Percentiles rank a stretch among this genome's conserved stretches.
Evolutionary conservation across 140 eudicot genomes (phyloP).

Genomic region (Ambrosia hybrid): DNA sequence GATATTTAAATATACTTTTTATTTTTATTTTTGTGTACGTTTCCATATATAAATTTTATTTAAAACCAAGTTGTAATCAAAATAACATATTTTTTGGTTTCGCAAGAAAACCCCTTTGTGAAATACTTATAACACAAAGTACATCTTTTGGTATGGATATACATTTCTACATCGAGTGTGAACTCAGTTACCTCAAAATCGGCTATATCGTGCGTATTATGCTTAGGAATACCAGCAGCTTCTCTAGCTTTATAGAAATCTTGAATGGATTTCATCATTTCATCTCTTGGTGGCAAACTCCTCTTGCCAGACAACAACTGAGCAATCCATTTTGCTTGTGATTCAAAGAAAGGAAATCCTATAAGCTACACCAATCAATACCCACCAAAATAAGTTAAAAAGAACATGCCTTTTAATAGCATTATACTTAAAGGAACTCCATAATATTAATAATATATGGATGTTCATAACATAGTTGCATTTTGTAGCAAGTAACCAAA

Average conservation of each 20-base stretch:
- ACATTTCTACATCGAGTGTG: background rate
- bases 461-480: too few relatives aligned
- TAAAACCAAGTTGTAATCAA: too few relatives aligned
- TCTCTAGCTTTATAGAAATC: slow-evolving; percentile 45
- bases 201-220: slow-evolving; percentile 73
- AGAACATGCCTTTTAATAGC: background rate
- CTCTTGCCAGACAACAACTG: slow-evolving; percentile 68
- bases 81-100: too few relatives aligned
- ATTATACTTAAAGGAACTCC: too few relatives aligned
- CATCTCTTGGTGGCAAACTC: slow-evolving; percentile 67
- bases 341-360: slow-evolving; percentile 93
- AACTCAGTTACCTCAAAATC: slow-evolving; percentile 56
- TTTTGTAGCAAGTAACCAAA: background rate
- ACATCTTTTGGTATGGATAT: too few relatives aligned
- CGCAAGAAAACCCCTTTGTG: too few relatives aligned
- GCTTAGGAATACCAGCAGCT: slow-evolving; percentile 71
- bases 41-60: too few relatives aligned
- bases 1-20: too few relatives aligned
- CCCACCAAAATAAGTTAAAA: slow-evolving; percentile 18
- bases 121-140: too few relatives aligned
- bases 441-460: too few relatives aligned
- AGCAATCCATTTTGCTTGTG: slow-evolving; percentile 94
- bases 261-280: slow-evolving; percentile 73
- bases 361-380: slow-evolving; percentile 49
- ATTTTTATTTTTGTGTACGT: too few relatives aligned